These are phyloP conservation scores for Neurospora intermedia DNA, from an alignment of 495 filamentous ascomycete species.

Conservation along the genomic window DNA sequence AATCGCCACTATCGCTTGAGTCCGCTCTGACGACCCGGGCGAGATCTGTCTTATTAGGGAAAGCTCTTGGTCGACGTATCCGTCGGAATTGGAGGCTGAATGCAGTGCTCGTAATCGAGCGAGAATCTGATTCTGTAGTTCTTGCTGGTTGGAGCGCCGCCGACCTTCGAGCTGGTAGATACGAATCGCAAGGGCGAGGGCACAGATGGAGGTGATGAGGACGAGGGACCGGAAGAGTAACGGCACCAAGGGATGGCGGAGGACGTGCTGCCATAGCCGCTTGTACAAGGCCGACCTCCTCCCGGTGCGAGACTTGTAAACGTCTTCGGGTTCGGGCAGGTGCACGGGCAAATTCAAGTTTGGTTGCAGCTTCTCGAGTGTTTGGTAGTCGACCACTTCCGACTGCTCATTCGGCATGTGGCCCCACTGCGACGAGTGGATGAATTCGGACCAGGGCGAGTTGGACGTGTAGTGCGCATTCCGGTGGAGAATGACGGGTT, in stretches of 20 bases:
- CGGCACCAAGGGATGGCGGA: slow-evolving; percentile 78
- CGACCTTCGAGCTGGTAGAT: slow-evolving; percentile 52
- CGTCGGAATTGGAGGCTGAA: not conserved
- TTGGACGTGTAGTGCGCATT: slow-evolving; percentile 25
- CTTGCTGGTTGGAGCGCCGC: slow-evolving; percentile 8
- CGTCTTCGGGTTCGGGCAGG: slow-evolving; percentile 9
- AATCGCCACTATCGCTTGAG: slow-evolving; percentile 81
- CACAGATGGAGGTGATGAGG: slow-evolving; percentile 68
- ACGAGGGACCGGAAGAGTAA: slow-evolving; percentile 74
- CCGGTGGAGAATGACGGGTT: slow-evolving; percentile 45
- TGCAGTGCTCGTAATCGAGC: not conserved
- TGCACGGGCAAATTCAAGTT: slow-evolving; percentile 31
- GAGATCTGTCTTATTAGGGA: not conserved
- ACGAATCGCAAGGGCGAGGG: slow-evolving; percentile 66
- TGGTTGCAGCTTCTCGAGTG: slow-evolving; percentile 38
- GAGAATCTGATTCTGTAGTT: slow-evolving; percentile 11
- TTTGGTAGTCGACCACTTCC: slow-evolving; percentile 31
- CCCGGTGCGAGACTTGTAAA: slow-evolving; percentile 2
- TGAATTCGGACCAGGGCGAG: slow-evolving; percentile 38
- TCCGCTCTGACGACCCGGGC: slow-evolving; percentile 38
- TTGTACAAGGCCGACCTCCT: slow-evolving; percentile 26
- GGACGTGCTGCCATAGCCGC: slow-evolving; percentile 37
- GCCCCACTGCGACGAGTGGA: slow-evolving; percentile 41
- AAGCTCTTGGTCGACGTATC: not conserved
- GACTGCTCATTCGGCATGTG: slow-evolving; percentile 32